Base-by-base conservation (phyloP, 495 filamentous ascomycete genomes). In the Astrocystis sublimbata region DNA sequence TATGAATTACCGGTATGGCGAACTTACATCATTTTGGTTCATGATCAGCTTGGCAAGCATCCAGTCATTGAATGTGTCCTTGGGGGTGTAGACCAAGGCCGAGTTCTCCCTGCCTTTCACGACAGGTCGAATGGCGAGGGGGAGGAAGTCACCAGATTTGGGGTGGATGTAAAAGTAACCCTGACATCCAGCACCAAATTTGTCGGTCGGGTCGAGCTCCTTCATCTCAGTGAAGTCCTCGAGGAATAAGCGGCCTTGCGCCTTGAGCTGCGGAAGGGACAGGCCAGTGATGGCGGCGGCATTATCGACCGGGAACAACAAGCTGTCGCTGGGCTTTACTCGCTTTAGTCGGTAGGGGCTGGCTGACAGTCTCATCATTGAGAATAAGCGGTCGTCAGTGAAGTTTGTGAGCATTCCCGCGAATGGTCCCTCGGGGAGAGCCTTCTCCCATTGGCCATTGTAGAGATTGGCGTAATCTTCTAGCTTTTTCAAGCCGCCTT, bases 1-100 rank as follows among this genome's bases (percentile, higher is more conserved):
- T n/a, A n/a, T n/a, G n/a, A n/a, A n/a, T n/a, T n/a, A n/a, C n/a
- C n/a, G n/a, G n/a, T n/a, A n/a, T n/a, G n/a, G n/a, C n/a, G n/a
- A n/a, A n/a, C n/a, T n/a, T n/a, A n/a, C 61, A 60, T 75, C 74
- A 52, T 78, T 76, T 21, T 66, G 61, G 52, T 75, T 76, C 49
- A 73, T 71, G 60, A 76, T 69, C 41, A 75, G 70, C 63, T 78
- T 78, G 1, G 73, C 75, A 8, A 78, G 53, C 35, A 75, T 62
- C 75, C 74, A 78, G 62, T 78, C 74, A 17, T 68, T 68, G 9
- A 52, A 26, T 17, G 31, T n/a, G 54, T 78, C 74, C 6, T 69
- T 55, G 24, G 74, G 75, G 15, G 74, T 78, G 63, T 78, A 78
- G 60, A 70, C 65, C 33, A 78, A 54, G 55, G 56, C 56, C 4